Base-by-base conservation (phyloP, 345 rosid genomes). In the Passiflora organensis region DNA sequence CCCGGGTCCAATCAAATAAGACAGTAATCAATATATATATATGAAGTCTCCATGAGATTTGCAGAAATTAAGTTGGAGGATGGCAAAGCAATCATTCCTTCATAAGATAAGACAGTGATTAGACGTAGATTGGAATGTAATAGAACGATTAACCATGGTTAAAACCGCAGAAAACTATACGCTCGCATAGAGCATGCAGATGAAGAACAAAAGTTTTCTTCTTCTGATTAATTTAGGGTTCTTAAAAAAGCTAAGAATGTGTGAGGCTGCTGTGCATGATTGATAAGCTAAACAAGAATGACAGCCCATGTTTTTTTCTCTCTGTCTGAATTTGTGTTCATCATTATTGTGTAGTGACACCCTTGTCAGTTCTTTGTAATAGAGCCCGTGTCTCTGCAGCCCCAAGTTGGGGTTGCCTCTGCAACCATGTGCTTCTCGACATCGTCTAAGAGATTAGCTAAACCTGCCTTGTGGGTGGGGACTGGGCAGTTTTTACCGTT, bases 391-490 rank as follows among this genome's bases (percentile, higher is more conserved):
- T 13, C 19, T 19, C 39, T 50, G 42, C 48, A 43, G 24, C 6
- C 10, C 2, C 42, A 13, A 20, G 51, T 21, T 44, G n/a, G 28
- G 41, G 6, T 21, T 52, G 65, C n/a, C 17, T 1, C 44, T 34
- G 20, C 66, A 53, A 45, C 66, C 66, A 62, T 19, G 53, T 62
- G 66, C 52, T 53, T 18, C 18, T 36, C 24, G 18, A 36, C 58
- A 62, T 6, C 32, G 44, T 43, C 58, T 51, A 32, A 2, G 14
- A 58, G 5, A 34, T 17, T 15, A 48, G 34, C 34, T 28, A 28
- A 18, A 3, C 19, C 20, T 51, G 37, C 36, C n/a, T 36, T 8
- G 0, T 10, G 16, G 66, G 58, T 50, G 43, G 56, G 21, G 49
- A 42, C 42, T 18, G 1, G 2, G 24, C 45, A 16, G 59, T 46